Evolutionary conservation across 768 basidiomycete genomes (phyloP), one percentile per base, ranked within the genome.

Genomic region (Leccinum barrowsii): DNA sequence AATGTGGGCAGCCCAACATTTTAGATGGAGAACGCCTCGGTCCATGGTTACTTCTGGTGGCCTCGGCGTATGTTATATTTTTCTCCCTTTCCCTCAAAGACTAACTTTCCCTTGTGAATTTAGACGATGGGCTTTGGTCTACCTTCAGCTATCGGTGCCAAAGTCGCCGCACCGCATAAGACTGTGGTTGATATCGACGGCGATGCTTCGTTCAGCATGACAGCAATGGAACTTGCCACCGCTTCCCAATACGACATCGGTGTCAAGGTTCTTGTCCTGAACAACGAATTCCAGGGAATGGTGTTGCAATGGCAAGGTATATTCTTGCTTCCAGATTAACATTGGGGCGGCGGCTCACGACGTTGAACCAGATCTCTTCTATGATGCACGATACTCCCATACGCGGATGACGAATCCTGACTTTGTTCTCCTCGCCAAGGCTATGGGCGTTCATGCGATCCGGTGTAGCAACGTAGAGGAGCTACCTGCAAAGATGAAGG

Each of bases 211-310:
- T 95, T 98, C 77, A 94, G 91, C 69, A 99, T 98, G 97, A 98
- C 97, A 2, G 96, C 94, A 0, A 99, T 98, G 97, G 97, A 99
- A 75, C 85, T 99, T 53, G 87, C 88, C 22, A 99, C 97, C 1
- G 97, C 97, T 5, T 81, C 90, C 24, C 92, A 95, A 69, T 94
- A 83, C 77, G 75, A 83, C 68, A 97, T 99, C 62, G 96, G 97
- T 58, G 93, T 98, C 70, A 99, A 99, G 76, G 89, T 94, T 42
- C 79, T 97, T 63, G 75, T 97, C 22, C 75, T 98, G 67, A 96
- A 97, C 80, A 98, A 97, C 74, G 93, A 95, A 70, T 97, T 94
- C 82, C 95, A 97, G 74, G 97, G 97, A 55, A 99, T 99, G 97
- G 97, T 98, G 12, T 77, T 92, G 32, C 97, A 99, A 79, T 98